Evolutionary conservation across 306 rosid genomes (phyloP), one percentile per base, ranked within the genome.

Genomic region (Sindora glabra): DNA sequence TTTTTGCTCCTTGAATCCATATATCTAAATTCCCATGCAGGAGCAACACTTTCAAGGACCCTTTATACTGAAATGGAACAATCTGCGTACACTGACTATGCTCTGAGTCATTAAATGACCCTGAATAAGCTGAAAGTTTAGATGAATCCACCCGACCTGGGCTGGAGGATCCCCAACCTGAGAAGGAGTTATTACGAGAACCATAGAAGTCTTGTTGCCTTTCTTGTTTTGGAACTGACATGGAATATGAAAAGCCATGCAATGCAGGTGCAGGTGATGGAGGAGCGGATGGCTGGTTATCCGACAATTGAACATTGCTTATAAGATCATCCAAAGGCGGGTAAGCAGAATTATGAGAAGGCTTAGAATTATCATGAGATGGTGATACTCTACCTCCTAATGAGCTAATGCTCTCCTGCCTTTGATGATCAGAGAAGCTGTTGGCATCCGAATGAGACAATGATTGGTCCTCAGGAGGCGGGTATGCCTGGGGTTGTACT

Each of bases 1-100:
- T 71, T 22, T 38, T 73, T 13, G 99, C 99, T 32, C 64, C 75
- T 59, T 77, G 69, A 46, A 92, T 69, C 79, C 87, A 84, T 49
- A 92, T 92, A 73, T 92, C 99, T 26, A 92, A 79, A 79, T 76
- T 80, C 53, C 99, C 99, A 77, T 89, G 99, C 19, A 92, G 65
- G 17, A 92, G 96, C 70, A 89, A 62, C 45, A 75, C 81, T 62
- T 65, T 89, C 59, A 89, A 82, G 18, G 99, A 92, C 30, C 76
- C 86, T 82, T 78, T 82, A 62, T 23, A 10, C 58, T 68, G 84
- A 27, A 27, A 58, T 1, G 95, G 94, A 62, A 92, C 89, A 77
- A 89, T 77, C 81, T 81, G 90, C 71, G 69, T 19, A 71, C 54
- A 60, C 76, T 79, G 87, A 58, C 59, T 48, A 64, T 74, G 75